These are phyloP conservation scores for Phialemoniopsis sp. DNA, from an alignment of 2,329 filamentous ascomycete genomes.

Conservation along the genomic window DNA sequence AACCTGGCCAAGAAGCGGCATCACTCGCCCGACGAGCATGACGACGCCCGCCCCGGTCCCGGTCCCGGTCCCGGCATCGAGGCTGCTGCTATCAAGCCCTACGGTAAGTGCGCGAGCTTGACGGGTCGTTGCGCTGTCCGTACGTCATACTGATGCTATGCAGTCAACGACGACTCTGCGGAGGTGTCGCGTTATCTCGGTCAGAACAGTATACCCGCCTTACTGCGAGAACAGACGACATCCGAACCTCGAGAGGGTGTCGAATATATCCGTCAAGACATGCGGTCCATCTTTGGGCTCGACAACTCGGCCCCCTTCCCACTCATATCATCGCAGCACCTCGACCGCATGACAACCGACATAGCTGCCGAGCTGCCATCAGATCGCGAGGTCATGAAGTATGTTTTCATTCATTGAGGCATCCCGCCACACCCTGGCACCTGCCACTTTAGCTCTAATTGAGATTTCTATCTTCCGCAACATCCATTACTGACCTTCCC, in stretches of 20 bases:
- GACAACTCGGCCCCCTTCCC: conserved; percentile 65
- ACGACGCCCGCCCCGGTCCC: conserved; percentile 25
- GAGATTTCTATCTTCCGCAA: too few species aligned
- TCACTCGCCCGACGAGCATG: conserved; percentile 35
- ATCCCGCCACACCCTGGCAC: too few species aligned
- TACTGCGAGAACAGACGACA: conserved; percentile 57
- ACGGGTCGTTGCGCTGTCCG: conserved; percentile 6
- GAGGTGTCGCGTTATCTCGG: conserved; percentile 59
- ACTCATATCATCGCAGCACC: conserved; percentile 60
- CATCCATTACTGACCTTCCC: background rate
- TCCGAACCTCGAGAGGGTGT: conserved; percentile 46
- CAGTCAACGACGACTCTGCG: conserved; percentile 48
- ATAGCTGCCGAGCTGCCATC: conserved; percentile 60
- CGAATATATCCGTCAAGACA: conserved; percentile 57
- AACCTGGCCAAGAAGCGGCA: conserved; percentile 33
- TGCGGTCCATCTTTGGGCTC: conserved; percentile 61
- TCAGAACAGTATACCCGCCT: conserved; percentile 64
- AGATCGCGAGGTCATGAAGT: conserved; percentile 65
- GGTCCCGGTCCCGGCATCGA: conserved; percentile 17
- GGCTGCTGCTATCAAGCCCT: conserved; percentile 27
- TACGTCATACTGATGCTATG: background rate
- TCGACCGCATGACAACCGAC: conserved; percentile 55
- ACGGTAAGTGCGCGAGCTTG: conserved; percentile 16
- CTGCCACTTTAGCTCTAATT: too few species aligned
- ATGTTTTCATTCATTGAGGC: conserved; percentile 24